A percentile compares a stretch with the other conserved stretches of the same genome.
These are phyloP conservation scores for Arxiozyma slooffiae DNA, from an alignment of 1,139 yeast species.

Conservation along the genomic window DNA sequence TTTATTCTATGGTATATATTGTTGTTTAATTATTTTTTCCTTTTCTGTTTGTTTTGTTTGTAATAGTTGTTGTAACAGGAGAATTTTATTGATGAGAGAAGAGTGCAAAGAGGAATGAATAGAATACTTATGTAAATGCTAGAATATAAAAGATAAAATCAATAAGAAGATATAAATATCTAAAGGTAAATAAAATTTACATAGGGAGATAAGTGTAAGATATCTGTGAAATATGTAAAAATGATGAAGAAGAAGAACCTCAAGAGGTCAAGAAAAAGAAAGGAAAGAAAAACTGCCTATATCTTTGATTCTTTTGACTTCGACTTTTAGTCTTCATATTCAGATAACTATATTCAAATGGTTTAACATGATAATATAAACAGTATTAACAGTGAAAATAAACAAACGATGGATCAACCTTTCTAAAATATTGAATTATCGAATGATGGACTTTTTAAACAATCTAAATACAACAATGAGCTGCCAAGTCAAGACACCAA, in stretches of 20 bases:
- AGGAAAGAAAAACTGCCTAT: slow-evolving; percentile 74
- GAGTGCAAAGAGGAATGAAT: not conserved
- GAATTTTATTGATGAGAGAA: not conserved
- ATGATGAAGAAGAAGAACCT: slow-evolving; percentile 18
- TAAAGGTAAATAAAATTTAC: not conserved
- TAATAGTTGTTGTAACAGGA: not conserved
- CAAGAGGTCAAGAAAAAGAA: slow-evolving; percentile 40
- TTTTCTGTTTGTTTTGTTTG: not conserved
- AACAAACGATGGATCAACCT: slow-evolving; percentile 2
- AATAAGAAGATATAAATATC: not conserved
- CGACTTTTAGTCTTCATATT: slow-evolving; percentile 24
- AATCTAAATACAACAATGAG: slow-evolving; percentile 7
- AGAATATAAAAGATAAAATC: not conserved
- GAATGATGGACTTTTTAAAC: slow-evolving; percentile 32
- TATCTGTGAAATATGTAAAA: slow-evolving; percentile 18
- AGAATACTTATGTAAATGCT: no score
- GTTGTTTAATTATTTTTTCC: not conserved
- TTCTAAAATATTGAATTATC: slow-evolving; percentile 33
- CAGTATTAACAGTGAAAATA: not conserved
- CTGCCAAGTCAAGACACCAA: slow-evolving; percentile 15
- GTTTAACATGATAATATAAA: slow-evolving; percentile 11
- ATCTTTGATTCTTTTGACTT: slow-evolving; percentile 39
- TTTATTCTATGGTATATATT: no score
- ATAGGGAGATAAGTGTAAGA: slow-evolving; percentile 1
- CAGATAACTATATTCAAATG: slow-evolving; percentile 18